Base-by-base conservation (phyloP, 2,329 filamentous ascomycete genomes). In the Pestalotiopsis sp. region DNA sequence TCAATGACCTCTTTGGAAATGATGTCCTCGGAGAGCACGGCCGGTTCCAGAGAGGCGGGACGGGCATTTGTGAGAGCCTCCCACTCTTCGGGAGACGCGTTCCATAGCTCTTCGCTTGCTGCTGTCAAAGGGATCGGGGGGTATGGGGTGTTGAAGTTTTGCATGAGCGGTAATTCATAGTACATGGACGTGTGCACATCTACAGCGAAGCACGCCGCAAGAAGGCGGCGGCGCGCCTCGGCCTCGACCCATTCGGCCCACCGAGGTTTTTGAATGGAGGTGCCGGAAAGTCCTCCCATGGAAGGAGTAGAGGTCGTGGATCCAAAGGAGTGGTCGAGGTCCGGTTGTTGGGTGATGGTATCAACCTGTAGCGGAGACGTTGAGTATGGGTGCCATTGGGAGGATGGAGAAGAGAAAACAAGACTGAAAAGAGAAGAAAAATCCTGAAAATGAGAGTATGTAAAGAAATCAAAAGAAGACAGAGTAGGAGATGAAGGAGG, bases 181-280 rank as follows among this genome's bases (percentile, higher is more conserved):
- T 87, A 89, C 70, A 85, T 80, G 70, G 86, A 84, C 74, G 86
- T 83, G 70, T 89, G 87, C 6, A 85, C 81, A 74, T 90, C 88
- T 68, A 88, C 79, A 66, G 88, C 77, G 76, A 89, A 88, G 77
- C 86, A 90, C 14, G 84, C 84, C 41, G 85, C 81, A n/a, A 89
- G 78, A 36, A 90, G 81, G 57, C 88, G 84, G 67, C 86, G 84
- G 67, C 80, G 81, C 7, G 85, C 81, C 77, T 90, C 88, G 64
- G 78, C 76, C 61, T 84, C 78, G 56, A 89, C 76, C 88, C 88
- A 90, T 69, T 78, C 73, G 52, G 78, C 79, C 88, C 88, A 90
- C 61, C 79, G 80, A 69, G 78, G 77, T 39, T 79, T 74, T 36
- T 73, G 76, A 62, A 78, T 74, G 69, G 70, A 52, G 58, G 72